Evolutionary conservation across 768 basidiomycete species (phyloP), one percentile per base, ranked within the genome.

Genomic region (Kwoniella bestiolae): DNA sequence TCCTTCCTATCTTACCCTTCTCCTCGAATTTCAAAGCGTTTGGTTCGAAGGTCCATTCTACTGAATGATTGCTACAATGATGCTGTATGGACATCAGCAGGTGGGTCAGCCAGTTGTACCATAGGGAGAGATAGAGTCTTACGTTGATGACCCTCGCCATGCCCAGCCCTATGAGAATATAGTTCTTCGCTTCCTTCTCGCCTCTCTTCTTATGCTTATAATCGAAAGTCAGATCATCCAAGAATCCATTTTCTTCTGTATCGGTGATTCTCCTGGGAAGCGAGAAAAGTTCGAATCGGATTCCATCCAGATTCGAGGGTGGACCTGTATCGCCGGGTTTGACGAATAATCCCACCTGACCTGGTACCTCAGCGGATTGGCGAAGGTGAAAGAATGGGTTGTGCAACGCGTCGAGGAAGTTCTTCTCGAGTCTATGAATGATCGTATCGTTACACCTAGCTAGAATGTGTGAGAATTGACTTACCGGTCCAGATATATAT

Each of bases 111-210:
- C 35, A 6, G 5, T 1, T 38, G 35, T n/a, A n/a, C n/a, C n/a
- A n/a, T n/a, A n/a, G n/a, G n/a, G n/a, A n/a, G 16, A 9, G 8
- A 14, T 6, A n/a, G 25, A 14, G 25, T 44, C 44, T 58, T 31
- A 58, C 56, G 31, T 58, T 58, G 56, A 58, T 46, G 14, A 58
- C 56, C 44, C 56, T 58, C 8, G 56, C 56, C 26, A 58, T 46
- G 5, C 56, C 56, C 41, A 58, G 21, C 16, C 56, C 56, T 3
- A 58, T 32, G 16, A 58, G 12, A 28, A 58, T n/a, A 44, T 31
- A 45, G 14, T 58, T 44, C 45, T 58, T 58, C 8, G 41, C 38
- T 16, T 51, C 26, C 21, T 29, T 16, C 26, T 51, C 50, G 9
- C 50, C 50, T 1, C 14, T 12, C 29, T 26, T 26, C 44, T 44